A percentile compares a stretch with the other conserved stretches of the same genome.
Conservation (phyloP, 2,329 filamentous ascomycete species). For the Beauveria bassiana region DNA sequence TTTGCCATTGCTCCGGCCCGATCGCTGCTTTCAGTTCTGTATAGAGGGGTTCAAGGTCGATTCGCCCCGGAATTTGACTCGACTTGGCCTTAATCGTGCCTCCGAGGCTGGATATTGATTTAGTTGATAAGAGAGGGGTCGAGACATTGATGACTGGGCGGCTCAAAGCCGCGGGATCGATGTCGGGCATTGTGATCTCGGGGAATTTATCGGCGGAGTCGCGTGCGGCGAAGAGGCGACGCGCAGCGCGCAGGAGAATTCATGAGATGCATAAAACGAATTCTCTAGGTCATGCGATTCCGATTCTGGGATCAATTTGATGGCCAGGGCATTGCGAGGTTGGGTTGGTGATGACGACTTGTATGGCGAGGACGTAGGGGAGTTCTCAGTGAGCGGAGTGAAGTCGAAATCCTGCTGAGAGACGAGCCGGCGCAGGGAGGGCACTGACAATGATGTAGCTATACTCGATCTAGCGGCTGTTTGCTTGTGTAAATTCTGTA, state of each 20-base stretch:
- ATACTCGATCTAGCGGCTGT: constrained; percentile 11
- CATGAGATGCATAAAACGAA: constrained; percentile 37
- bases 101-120: constrained; percentile 47
- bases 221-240: constrained; percentile 39
- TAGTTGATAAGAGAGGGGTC: constrained; percentile 50
- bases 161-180: constrained; percentile 62
- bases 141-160: constrained; percentile 50
- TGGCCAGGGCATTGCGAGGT: constrained; percentile 35
- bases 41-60: constrained; percentile 60
- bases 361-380: constrained; percentile 18
- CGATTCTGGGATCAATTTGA: constrained; percentile 31
- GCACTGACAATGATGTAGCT: constrained; percentile 18
- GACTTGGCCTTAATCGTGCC: constrained; percentile 48
- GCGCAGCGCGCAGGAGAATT: constrained; percentile 34
- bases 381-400: constrained; percentile 23
- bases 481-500: neutral
- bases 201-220: constrained; percentile 28
- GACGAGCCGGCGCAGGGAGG: constrained; percentile 13
- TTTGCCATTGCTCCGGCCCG: constrained; percentile 52
- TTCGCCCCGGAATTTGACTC: constrained; percentile 55
- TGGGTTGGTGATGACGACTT: constrained; percentile 31
- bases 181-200: constrained; percentile 52
- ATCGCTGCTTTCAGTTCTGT: constrained; percentile 52
- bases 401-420: constrained; percentile 30
- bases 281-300: constrained; percentile 34